These are phyloP conservation scores for Luvunga scandens DNA, from an alignment of 345 rosid genomes.

Conservation along the genomic window DNA sequence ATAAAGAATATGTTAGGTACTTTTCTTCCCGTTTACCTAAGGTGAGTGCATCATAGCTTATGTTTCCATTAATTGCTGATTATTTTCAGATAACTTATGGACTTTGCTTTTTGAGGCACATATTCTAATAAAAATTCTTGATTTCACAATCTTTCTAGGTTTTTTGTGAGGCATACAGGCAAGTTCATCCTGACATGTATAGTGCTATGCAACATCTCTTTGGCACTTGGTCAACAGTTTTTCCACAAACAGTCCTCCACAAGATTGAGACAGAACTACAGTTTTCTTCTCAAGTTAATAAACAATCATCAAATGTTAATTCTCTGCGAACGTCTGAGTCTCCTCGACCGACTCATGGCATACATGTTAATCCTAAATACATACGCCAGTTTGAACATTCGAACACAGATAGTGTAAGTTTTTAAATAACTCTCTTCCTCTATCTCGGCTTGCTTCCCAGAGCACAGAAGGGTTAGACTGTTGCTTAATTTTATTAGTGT, in stretches of 20 bases:
- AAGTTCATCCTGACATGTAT: constrained; percentile 66
- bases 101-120: neutral
- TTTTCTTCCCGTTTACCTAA: constrained; percentile 87
- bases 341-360: constrained; percentile 75
- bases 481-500: neutral
- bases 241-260: constrained; percentile 62
- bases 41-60: constrained; percentile 48
- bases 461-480: neutral
- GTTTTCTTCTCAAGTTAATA: constrained; percentile 46
- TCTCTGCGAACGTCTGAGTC: constrained; percentile 67
- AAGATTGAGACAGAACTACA: constrained; percentile 75
- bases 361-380: constrained; percentile 98
- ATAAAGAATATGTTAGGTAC: constrained; percentile 66
- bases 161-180: constrained; percentile 74
- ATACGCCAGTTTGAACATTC: constrained; percentile 75
- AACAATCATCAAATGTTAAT: constrained; percentile 44
- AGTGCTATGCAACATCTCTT: constrained; percentile 88
- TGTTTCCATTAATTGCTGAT: neutral
- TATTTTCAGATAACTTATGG: neutral
- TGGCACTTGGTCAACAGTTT: constrained; percentile 92
- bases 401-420: constrained; percentile 66
- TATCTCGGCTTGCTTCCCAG: neutral
- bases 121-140: neutral
- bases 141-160: constrained; percentile 46
- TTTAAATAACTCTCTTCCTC: constrained; percentile 11